Evolutionary conservation across 148 eudicot species (phyloP).

Genomic region (Chenopodium album): DNA sequence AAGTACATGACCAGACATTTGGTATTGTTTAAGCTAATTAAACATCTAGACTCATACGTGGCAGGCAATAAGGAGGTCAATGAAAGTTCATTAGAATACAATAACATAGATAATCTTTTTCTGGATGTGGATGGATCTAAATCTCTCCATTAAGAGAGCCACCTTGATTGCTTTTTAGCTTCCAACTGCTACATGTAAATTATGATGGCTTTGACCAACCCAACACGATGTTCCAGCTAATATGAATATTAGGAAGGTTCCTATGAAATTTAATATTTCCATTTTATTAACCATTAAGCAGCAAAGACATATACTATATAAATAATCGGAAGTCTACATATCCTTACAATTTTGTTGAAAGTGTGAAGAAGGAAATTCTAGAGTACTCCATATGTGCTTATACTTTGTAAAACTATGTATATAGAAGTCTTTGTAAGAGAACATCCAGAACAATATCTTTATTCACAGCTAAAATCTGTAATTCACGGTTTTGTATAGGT

Average conservation of each 20-base stretch:
- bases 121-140: conserved; percentile 20
- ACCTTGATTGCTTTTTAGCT: conserved; percentile 15
- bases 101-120: conserved; percentile 6
- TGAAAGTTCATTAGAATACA: background rate
- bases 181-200: conserved; percentile 22
- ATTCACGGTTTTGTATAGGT: background rate
- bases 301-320: background rate
- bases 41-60: conserved; percentile 25
- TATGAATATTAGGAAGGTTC: conserved; percentile 11
- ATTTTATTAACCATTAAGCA: background rate
- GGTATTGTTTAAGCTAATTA: conserved; percentile 18
- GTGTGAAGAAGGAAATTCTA: background rate
- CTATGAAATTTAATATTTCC: background rate
- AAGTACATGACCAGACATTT: conserved; percentile 14
- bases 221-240: conserved; percentile 32
- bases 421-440: too few relatives aligned
- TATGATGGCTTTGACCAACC: conserved; percentile 22
- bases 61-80: conserved; percentile 26
- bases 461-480: background rate
- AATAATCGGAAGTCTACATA: background rate
- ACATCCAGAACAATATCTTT: background rate
- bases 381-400: too few relatives aligned
- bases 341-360: background rate
- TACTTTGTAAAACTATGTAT: too few relatives aligned
- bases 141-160: conserved; percentile 19